These are phyloP conservation scores for Lomentospora prolificans DNA, from an alignment of 2,329 filamentous ascomycete genomes.

Conservation along the genomic window DNA sequence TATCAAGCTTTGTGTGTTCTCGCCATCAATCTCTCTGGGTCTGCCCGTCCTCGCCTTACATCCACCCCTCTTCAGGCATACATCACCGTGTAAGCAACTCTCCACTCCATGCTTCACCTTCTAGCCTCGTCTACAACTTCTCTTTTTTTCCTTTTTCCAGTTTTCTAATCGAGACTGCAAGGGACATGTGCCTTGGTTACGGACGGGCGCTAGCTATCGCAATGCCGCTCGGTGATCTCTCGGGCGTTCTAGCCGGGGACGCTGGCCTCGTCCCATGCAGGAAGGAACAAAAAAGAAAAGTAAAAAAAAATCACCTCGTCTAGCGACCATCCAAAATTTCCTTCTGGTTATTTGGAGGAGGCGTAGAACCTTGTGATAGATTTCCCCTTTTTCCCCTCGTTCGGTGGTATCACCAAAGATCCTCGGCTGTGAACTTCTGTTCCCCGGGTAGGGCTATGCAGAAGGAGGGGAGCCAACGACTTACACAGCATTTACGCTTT, in stretches of 20 bases:
- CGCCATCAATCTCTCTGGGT: neutral
- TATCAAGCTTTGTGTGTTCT: neutral
- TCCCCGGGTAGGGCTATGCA: neutral
- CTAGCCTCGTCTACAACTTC: too few relatives aligned
- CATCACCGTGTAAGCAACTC: too few relatives aligned
- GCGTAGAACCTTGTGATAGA: neutral
- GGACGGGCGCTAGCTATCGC: neutral
- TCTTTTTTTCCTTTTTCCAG: too few relatives aligned
- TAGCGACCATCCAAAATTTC: neutral
- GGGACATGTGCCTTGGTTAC: neutral
- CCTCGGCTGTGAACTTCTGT: neutral
- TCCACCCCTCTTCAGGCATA: neutral
- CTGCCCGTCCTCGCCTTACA: neutral
- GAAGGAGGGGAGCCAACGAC: neutral
- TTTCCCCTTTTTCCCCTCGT: too few relatives aligned
- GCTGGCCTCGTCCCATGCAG: neutral
- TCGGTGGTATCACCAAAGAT: neutral
- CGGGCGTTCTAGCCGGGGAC: neutral
- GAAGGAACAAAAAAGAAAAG: neutral
- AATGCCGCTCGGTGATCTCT: neutral
- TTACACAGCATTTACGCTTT: neutral
- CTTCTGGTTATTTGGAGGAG: neutral
- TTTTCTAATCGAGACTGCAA: too few relatives aligned
- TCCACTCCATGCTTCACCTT: too few relatives aligned
- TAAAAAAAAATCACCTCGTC: too few relatives aligned